Evolutionary conservation across 441 rosid species (phyloP), one percentile per base, ranked within the genome.

Genomic region (Arabidopsis hybrid): DNA sequence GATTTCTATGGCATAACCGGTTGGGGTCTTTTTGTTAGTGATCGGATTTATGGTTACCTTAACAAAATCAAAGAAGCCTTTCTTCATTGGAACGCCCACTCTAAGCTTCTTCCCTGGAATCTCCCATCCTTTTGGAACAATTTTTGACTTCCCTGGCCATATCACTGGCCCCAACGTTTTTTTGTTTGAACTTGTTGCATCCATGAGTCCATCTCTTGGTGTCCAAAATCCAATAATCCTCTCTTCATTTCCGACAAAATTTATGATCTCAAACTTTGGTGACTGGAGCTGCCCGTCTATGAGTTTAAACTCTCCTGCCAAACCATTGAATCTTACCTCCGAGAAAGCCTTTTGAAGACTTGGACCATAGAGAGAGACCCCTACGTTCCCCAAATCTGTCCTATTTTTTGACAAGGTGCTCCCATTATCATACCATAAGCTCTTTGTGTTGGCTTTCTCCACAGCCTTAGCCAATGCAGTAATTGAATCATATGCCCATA

Each of bases 401-500:
- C 6, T 58, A 32, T 45, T 14, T 4, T 69, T 69, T 14, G 6
- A n/a, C 0, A 8, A 14, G n/a, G 6, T 63, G 2, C 11, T 46
- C 18, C 45, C 21, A 14, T n/a, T 6, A n/a, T 45, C 70, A 69
- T 29, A 73, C 10, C 18, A 0, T 9, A 75, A 60, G n/a, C 36
- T 53, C 1, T 51, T 26, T 21, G 7, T 5, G 17, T 42, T 43
- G 32, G 68, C 36, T 39, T 59, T 67, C 75, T 83, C 89, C 16
- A 73, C 67, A 0, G 85, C 82, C 80, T 49, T 73, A 39, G 85
- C 92, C 26, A 85, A 39, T 58, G 81, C 83, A 49, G 67, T 80
- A 11, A 80, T 11, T 8, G 83, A 60, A 42, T 86, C 90, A 69
- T 86, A 86, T 4, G 90, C 88, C 83, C 83, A 74, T 9, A 81